Conservation (phyloP, 2,329 filamentous ascomycete species). For the Pseudogymnoascus sp. region DNA sequence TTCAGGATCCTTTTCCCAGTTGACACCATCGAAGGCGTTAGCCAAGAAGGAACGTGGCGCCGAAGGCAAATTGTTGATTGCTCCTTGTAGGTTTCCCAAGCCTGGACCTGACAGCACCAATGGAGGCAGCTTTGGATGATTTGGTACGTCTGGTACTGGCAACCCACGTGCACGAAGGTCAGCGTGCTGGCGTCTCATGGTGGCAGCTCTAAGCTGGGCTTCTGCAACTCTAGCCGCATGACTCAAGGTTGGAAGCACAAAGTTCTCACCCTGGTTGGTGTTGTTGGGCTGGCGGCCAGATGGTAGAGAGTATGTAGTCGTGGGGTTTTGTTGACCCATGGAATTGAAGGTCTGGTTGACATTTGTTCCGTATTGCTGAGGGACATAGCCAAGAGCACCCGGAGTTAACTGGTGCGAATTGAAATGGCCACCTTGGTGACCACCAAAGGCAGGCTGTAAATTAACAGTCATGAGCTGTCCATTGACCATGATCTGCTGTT, state of each 20-base stretch:
- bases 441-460: background rate
- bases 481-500: background rate
- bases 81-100: background rate
- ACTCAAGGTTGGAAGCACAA: background rate
- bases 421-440: background rate
- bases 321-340: background rate
- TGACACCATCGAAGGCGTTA: background rate
- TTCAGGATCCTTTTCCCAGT: background rate
- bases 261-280: background rate
- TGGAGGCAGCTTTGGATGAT: background rate
- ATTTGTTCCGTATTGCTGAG: background rate
- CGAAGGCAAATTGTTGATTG: background rate
- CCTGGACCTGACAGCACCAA: background rate
- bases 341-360: background rate
- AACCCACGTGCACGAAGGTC: background rate
- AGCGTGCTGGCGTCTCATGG: conserved; percentile 4
- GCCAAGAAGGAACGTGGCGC: background rate
- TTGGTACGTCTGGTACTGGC: background rate
- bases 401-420: background rate
- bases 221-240: background rate
- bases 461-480: background rate
- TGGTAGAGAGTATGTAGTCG: background rate
- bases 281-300: background rate
- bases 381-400: background rate
- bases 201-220: conserved; percentile 3